A percentile compares a stretch with the other conserved stretches of the same genome.
Conservation (phyloP, 1,284 basidiomycete species). For the Pseudozyma hubeiensis region DNA sequence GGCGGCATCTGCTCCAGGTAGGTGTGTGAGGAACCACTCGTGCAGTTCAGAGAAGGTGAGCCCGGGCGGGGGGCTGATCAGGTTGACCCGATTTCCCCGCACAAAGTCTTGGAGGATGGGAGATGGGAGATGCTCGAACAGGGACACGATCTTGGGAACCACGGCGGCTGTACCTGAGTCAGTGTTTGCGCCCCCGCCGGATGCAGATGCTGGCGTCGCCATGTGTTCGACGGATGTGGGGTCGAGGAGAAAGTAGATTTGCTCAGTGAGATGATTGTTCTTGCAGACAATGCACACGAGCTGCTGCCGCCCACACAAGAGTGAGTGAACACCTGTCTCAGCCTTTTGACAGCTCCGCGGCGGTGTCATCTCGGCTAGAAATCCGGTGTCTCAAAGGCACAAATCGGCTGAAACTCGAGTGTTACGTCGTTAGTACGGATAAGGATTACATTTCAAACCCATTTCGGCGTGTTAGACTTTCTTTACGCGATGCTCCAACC, state of each 20-base stretch:
- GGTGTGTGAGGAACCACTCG: constrained; percentile 17
- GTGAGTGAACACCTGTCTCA: background rate
- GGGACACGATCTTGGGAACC: constrained; percentile 25
- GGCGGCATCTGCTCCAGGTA: constrained; percentile 19
- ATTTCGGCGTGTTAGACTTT: no score
- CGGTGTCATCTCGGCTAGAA: background rate
- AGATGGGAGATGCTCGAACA: constrained; percentile 28
- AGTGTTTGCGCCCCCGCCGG: background rate
- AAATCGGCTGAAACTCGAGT: no score
- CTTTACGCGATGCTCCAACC: no score
- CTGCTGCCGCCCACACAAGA: no score
- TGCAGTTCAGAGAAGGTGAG: constrained; percentile 11
- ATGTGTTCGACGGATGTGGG: background rate
- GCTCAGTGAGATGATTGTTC: no score
- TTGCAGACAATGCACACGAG: no score
- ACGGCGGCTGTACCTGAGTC: background rate
- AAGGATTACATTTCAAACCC: no score
- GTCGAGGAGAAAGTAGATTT: no score
- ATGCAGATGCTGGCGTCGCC: background rate
- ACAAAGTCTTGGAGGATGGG: constrained; percentile 12
- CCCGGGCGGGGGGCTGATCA: constrained; percentile 12
- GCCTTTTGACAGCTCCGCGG: background rate
- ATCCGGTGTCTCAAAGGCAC: background rate
- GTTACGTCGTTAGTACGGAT: no score
- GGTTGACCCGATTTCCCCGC: constrained; percentile 12